Base-by-base conservation (phyloP, 495 filamentous ascomycete genomes). In the Aspergillus mulundensis region DNA sequence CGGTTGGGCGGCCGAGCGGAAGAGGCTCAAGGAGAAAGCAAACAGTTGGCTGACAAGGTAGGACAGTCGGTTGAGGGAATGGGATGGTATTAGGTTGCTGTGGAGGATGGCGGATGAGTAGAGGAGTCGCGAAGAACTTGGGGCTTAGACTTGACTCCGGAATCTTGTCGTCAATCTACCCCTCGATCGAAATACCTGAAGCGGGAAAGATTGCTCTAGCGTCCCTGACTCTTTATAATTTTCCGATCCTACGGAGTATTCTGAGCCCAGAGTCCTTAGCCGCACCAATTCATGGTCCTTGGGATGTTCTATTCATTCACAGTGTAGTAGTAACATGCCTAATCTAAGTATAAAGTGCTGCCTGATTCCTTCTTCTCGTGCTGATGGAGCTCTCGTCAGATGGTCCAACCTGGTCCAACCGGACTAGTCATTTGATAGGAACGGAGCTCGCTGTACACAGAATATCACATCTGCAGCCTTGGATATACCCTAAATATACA, bases 71-170 rank as follows among this genome's bases (percentile, higher is more conserved):
- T 18, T 8, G 32, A 40, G 48, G 32, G 10, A 7, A 18, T 67
- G 64, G 64, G 66, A 65, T 61, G 66, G 53, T 53, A 49, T 30
- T 48, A 45, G 50, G 56, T 51, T 60, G 32, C 32, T 64, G 23
- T 19, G 45, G 25, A 47, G 24, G 68, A 66, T 66, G 64, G 62
- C 53, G 59, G 59, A 54, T 53, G 61, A 55, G 56, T 47, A 45
- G 23, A 49, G 42, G 39, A 38, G 56, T 52, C 34, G 53, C 48
- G 32, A 28, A 28, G 3, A 28, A 28, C 8, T 28, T 28, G 25
- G 48, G 47, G 53, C 49, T 58, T 52, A 52, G 49, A 57, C 39
- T 36, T 39, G 56, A 50, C 3, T 36, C 14, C 8, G 15, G 21
- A 46, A 30, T 30, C 45, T 47, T 47, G 45, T 47, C 24, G 20